phyloP scores from a whole-genome alignment of 1,284 basidiomycete species.

The Ganoderma sinense region DNA sequence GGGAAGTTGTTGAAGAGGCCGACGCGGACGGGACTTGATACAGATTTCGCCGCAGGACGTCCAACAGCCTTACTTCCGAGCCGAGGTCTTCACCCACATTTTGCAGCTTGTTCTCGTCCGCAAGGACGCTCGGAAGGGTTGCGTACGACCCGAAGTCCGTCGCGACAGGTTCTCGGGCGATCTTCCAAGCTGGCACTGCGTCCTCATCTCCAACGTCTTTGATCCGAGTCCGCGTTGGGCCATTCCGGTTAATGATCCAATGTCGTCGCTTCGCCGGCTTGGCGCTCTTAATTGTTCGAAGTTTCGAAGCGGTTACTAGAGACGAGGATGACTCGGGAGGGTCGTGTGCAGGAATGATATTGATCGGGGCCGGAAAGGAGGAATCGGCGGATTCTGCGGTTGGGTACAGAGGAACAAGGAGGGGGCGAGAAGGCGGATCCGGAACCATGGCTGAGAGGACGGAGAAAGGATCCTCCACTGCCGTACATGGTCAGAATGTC shows the following conservation, averaged over 20 bases:
- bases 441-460: conserved; percentile 69
- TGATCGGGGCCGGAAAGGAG: conserved; percentile 41
- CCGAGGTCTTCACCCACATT: conserved; percentile 41
- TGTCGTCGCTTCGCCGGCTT: conserved; percentile 41
- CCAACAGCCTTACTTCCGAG: conserved; percentile 46
- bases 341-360: conserved; percentile 34
- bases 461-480: conserved; percentile 83
- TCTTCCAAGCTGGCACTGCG: conserved; percentile 48
- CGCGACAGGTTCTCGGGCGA: conserved; percentile 57
- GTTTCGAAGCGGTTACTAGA: conserved; percentile 13
- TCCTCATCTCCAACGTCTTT: conserved; percentile 63
- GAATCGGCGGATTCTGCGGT: conserved; percentile 39
- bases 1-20: not conserved
- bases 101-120: conserved; percentile 53
- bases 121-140: conserved; percentile 53
- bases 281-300: conserved; percentile 21
- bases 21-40: conserved; percentile 17
- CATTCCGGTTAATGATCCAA: conserved; percentile 51
- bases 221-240: conserved; percentile 51
- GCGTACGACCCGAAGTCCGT: conserved; percentile 71
- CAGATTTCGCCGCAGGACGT: conserved; percentile 37
- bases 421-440: conserved; percentile 59
- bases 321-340: conserved; percentile 19
- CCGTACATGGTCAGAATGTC: conserved; percentile 22
- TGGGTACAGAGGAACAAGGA: conserved; percentile 63